Evolutionary conservation across 1,139 yeast genomes (phyloP).

Genomic region (Williopsis jadinii): DNA sequence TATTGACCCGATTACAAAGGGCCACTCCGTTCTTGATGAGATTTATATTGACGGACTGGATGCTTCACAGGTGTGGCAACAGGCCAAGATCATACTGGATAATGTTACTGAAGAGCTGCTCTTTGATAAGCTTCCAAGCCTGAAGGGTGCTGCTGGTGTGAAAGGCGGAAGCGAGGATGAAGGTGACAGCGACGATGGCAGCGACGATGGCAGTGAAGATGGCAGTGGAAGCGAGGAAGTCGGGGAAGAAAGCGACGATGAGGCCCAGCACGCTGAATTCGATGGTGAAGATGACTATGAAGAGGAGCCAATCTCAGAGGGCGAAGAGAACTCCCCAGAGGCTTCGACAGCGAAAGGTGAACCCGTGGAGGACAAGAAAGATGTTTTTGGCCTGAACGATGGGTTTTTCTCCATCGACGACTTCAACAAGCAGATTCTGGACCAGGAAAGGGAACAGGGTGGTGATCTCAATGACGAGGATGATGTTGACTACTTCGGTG

Average conservation of each 20-base stretch:
- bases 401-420: slow-evolving; percentile 81
- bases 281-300: slow-evolving; percentile 13
- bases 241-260: slow-evolving; percentile 20
- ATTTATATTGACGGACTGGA: slow-evolving; percentile 81
- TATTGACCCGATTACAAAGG: slow-evolving; percentile 58
- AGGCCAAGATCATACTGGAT: slow-evolving; percentile 76
- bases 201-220: slow-evolving; percentile 23
- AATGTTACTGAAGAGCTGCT: slow-evolving; percentile 55
- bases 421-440: slow-evolving; percentile 74
- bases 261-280: slow-evolving; percentile 14
- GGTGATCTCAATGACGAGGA: slow-evolving; percentile 33
- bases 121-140: slow-evolving; percentile 38
- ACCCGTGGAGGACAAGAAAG: slow-evolving; percentile 15
- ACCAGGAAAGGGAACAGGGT: slow-evolving; percentile 50
- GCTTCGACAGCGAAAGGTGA: slow-evolving; percentile 20
- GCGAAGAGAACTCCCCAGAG: slow-evolving; percentile 16
- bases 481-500: slow-evolving; percentile 60
- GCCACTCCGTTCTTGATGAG: slow-evolving; percentile 71
- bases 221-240: slow-evolving; percentile 20
- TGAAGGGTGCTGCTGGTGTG: slow-evolving; percentile 26
- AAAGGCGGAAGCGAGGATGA: slow-evolving; percentile 14
- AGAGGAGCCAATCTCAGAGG: slow-evolving; percentile 7
- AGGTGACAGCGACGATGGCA: slow-evolving; percentile 24
- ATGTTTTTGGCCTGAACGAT: slow-evolving; percentile 64
- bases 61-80: slow-evolving; percentile 91